These are phyloP conservation scores for Cephaloascus fragrans DNA, from an alignment of 805 yeast species.

Conservation along the genomic window DNA sequence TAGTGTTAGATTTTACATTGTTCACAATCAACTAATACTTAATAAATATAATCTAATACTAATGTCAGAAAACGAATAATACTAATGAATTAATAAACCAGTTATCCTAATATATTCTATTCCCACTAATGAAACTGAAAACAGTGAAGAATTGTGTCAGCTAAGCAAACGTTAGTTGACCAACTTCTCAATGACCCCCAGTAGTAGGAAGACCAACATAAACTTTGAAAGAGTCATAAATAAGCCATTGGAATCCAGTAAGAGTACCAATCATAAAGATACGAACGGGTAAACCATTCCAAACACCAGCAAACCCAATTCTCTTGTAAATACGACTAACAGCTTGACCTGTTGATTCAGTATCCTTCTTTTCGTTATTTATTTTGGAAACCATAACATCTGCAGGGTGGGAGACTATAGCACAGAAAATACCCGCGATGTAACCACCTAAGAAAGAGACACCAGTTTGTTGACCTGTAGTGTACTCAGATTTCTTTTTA, in stretches of 20 bases:
- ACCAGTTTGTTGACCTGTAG: slow-evolving; percentile 76
- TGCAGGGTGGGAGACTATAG: slow-evolving; percentile 96
- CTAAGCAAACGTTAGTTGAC: too few relatives aligned
- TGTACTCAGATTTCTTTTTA: slow-evolving; percentile 60
- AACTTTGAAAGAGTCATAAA: slow-evolving; percentile 95
- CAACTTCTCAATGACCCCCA: slow-evolving; percentile 48
- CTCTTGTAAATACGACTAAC: slow-evolving; percentile 63
- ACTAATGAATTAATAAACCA: background rate
- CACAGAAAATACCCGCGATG: slow-evolving; percentile 95
- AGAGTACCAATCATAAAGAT: slow-evolving; percentile 95
- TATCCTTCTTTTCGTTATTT: slow-evolving; percentile 57
- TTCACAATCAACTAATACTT: too few relatives aligned
- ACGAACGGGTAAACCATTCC: slow-evolving; percentile 94
- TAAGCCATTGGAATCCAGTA: slow-evolving; percentile 95
- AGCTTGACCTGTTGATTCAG: slow-evolving; percentile 60
- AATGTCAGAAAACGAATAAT: too few relatives aligned
- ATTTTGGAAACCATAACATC: slow-evolving; percentile 96
- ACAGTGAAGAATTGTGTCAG: too few relatives aligned
- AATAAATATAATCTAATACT: too few relatives aligned
- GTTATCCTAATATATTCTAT: background rate
- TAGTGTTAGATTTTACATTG: too few relatives aligned
- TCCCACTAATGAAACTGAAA: too few relatives aligned
- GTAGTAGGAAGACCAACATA: slow-evolving; percentile 91
- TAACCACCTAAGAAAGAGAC: slow-evolving; percentile 94
- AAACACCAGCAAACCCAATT: slow-evolving; percentile 84